Conservation (phyloP, 495 filamentous ascomycete species). For the Aspergillus nanangensis region DNA sequence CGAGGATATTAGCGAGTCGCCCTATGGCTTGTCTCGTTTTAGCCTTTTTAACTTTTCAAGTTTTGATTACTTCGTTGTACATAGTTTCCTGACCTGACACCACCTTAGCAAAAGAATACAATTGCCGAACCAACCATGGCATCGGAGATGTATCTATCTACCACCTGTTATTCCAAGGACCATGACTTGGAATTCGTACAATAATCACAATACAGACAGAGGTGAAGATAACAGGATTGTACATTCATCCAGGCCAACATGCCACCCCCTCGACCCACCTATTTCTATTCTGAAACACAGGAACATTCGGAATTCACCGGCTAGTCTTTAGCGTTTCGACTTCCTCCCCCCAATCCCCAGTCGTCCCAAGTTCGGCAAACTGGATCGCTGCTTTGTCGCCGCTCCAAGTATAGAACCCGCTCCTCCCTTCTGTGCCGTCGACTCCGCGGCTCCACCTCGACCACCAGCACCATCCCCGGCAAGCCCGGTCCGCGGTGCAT, state of each 20-base stretch:
- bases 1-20: neutral
- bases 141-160: neutral
- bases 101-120: neutral
- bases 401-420: conserved; percentile 34
- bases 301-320: neutral
- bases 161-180: no score
- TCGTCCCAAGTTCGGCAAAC: conserved; percentile 66
- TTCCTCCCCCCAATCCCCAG: conserved; percentile 62
- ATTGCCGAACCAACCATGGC: neutral
- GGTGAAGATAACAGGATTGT: no score
- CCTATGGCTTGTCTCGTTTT: neutral
- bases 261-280: no score
- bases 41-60: neutral
- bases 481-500: conserved; percentile 31
- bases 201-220: no score
- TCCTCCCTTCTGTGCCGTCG: conserved; percentile 9
- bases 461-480: conserved; percentile 28
- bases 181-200: no score
- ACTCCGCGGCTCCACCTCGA: conserved; percentile 22
- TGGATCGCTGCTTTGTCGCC: conserved; percentile 54
- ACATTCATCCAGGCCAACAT: no score
- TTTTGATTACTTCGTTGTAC: conserved; percentile 1
- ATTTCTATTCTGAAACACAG: neutral
- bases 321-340: conserved; percentile 35
- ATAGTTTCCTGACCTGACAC: neutral